Conservation (phyloP, 495 filamentous ascomycete species). For the Neurospora sublineolata region DNA sequence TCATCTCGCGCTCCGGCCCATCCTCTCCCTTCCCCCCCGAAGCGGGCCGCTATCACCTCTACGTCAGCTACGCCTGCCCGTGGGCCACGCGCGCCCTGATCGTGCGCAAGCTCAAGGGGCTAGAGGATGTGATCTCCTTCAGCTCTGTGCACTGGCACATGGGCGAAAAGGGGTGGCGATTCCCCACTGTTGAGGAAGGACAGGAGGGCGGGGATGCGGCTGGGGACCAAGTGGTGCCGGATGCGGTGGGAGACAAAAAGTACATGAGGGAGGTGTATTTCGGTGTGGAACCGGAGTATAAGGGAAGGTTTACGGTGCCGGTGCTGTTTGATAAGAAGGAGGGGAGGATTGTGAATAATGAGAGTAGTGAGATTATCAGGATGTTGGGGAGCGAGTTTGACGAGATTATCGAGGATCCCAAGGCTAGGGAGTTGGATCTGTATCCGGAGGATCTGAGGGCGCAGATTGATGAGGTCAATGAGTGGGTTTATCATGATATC, state of each 20-base stretch:
- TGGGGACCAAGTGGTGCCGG: conserved; percentile 33
- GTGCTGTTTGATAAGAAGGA: conserved; percentile 65
- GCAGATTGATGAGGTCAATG: conserved; percentile 51
- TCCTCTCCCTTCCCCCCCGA: conserved; percentile 60
- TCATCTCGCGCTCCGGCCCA: conserved; percentile 42
- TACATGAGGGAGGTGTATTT: conserved; percentile 65
- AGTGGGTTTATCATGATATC: conserved; percentile 54
- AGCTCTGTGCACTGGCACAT: conserved; percentile 60
- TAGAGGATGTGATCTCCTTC: conserved; percentile 59
- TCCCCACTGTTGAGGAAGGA: conserved; percentile 50
- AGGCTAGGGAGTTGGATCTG: conserved; percentile 37
- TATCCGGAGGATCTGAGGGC: conserved; percentile 41
- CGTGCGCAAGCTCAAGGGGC: conserved; percentile 65
- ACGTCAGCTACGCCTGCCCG: conserved; percentile 63
- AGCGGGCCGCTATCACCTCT: conserved; percentile 68
- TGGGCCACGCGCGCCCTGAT: conserved; percentile 77
- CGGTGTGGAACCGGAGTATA: conserved; percentile 53
- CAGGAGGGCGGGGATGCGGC: conserved; percentile 46
- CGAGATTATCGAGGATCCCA: conserved; percentile 36
- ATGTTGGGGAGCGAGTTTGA: conserved; percentile 53
- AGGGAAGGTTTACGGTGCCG: conserved; percentile 69
- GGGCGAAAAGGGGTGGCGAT: conserved; percentile 63
- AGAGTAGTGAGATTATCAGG: conserved; percentile 72
- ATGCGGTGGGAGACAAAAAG: conserved; percentile 53
- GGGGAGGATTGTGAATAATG: conserved; percentile 69